Conservation (phyloP, 169 alveolate genomes). For the Plasmodium knowlesi region DNA sequence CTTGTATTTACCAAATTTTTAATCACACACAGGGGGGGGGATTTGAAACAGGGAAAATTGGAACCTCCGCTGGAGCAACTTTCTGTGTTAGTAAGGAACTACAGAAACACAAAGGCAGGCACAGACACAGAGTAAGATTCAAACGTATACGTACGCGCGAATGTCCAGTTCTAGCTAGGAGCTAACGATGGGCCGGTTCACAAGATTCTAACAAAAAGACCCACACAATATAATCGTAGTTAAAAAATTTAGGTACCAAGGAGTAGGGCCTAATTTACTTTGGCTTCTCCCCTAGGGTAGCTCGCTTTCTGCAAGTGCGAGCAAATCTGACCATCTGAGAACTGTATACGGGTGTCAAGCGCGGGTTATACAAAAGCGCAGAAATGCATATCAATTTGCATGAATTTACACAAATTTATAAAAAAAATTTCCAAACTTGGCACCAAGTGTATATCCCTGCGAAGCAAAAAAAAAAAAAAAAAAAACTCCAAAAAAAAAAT, state of each 20-base stretch:
- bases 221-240: not conserved
- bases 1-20: not conserved
- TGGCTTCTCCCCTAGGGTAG: not conserved
- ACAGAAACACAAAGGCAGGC: not conserved
- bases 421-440: not conserved
- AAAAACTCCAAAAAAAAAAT: not conserved
- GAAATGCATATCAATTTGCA: not conserved
- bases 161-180: not conserved
- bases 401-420: not conserved
- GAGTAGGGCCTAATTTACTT: not conserved
- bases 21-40: not conserved
- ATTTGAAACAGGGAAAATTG: not conserved
- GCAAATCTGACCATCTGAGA: not conserved
- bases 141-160: not conserved
- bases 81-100: not conserved
- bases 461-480: not conserved
- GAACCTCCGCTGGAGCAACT: not conserved
- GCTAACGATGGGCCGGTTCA: constrained; percentile 1
- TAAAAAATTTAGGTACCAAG: constrained; percentile 15
- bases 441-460: not conserved
- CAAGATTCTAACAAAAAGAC: constrained; percentile 9
- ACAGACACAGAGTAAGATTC: not conserved
- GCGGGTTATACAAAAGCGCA: not conserved
- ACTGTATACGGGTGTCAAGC: not conserved
- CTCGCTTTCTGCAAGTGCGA: not conserved